A percentile compares a stretch with the other conserved stretches of the same genome.
Evolutionary conservation across 2,329 filamentous ascomycete genomes (phyloP).

Genomic region (Aspergillus proliferans): DNA sequence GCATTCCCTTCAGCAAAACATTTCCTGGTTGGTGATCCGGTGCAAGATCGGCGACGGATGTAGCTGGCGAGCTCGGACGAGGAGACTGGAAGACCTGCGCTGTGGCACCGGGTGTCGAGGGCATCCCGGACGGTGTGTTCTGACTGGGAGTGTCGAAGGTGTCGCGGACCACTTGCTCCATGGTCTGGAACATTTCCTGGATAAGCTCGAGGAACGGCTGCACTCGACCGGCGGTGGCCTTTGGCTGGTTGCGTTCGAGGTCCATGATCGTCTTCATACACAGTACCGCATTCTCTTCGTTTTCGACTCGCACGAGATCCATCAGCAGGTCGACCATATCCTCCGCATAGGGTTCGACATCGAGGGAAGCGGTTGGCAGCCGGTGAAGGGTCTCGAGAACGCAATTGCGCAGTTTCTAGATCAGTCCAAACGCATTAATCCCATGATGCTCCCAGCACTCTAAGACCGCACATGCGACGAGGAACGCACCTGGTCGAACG

Average conservation of each 20-base stretch:
- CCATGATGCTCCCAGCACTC: neutral
- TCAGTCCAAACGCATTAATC: conserved; percentile 4
- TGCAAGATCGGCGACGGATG: conserved; percentile 71
- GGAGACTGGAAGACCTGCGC: conserved; percentile 74
- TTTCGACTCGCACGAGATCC: conserved; percentile 80
- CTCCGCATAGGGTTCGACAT: conserved; percentile 82
- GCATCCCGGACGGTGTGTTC: conserved; percentile 45
- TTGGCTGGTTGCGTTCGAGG: conserved; percentile 85
- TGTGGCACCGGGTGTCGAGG: conserved; percentile 47
- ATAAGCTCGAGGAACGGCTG: conserved; percentile 88
- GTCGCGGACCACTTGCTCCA: conserved; percentile 90
- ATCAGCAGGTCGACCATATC: conserved; percentile 89
- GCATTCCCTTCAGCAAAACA: conserved; percentile 84
- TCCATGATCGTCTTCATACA: conserved; percentile 99
- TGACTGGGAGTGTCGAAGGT: conserved; percentile 76
- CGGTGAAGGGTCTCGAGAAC: conserved; percentile 92
- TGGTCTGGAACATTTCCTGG: conserved; percentile 89
- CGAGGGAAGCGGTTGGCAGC: conserved; percentile 66
- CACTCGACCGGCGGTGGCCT: conserved; percentile 72
- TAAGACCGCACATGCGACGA: neutral
- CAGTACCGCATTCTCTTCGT: conserved; percentile 97
- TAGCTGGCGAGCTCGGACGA: conserved; percentile 80
- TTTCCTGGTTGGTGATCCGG: conserved; percentile 76
- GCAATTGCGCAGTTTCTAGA: conserved; percentile 79
- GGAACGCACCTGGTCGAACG: conserved; percentile 69